phyloP scores from a whole-genome alignment of 2,329 filamentous ascomycete species.

The Geosmithia putterillii region DNA sequence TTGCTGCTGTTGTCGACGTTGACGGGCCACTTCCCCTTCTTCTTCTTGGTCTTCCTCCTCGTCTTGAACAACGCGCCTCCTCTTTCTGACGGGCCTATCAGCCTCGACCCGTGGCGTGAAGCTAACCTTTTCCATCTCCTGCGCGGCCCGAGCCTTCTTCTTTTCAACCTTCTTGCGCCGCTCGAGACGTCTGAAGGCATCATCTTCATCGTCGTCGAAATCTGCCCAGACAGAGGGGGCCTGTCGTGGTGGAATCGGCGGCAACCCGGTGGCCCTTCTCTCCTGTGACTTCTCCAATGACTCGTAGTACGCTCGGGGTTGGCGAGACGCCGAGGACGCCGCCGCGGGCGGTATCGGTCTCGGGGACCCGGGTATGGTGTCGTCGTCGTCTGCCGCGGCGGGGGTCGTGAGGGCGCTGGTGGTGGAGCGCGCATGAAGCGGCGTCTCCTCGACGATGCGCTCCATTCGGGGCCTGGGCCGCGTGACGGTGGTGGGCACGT shows the following conservation, averaged over 20 bases:
- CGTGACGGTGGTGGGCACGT: constrained; percentile 14
- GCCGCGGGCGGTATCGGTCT: constrained; percentile 1
- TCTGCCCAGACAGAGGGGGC: constrained; percentile 7
- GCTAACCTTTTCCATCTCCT: constrained; percentile 27
- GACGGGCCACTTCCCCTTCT: background rate
- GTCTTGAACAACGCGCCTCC: constrained; percentile 3
- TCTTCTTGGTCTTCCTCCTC: background rate
- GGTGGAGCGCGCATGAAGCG: constrained; percentile 9
- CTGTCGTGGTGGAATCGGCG: background rate
- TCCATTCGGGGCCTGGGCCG: constrained; percentile 7
- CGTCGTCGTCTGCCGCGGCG: constrained; percentile 17
- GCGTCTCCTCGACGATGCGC: constrained; percentile 11
- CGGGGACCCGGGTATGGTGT: background rate
- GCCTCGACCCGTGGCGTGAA: constrained; percentile 13
- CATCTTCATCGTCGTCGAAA: constrained; percentile 21
- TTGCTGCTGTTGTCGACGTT: background rate
- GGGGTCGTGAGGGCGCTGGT: constrained; percentile 18
- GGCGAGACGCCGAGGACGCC: constrained; percentile 10
- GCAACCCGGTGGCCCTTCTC: constrained; percentile 14
- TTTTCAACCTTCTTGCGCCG: constrained; percentile 22
- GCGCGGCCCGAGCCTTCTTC: constrained; percentile 25
- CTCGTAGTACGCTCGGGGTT: constrained; percentile 29
- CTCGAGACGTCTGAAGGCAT: constrained; percentile 14
- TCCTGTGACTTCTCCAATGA: constrained; percentile 33
- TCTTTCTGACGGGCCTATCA: constrained; percentile 15